Conservation (phyloP, 345 rosid species). For the Citrus glauca region DNA sequence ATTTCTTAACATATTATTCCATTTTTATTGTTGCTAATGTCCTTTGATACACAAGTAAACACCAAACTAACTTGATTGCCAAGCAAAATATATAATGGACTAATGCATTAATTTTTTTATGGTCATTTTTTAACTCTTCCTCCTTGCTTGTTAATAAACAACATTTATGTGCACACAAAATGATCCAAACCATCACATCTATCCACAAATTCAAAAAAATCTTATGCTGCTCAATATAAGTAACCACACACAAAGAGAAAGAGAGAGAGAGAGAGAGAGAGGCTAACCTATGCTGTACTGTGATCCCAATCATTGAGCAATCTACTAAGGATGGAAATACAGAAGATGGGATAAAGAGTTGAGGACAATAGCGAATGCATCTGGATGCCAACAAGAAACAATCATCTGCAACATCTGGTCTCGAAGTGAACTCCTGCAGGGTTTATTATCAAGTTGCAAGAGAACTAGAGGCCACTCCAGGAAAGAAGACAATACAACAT, state of each 20-base stretch:
- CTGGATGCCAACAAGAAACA: slow-evolving; percentile 94
- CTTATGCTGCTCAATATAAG: neutral
- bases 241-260: neutral
- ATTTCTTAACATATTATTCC: neutral
- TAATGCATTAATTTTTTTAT: neutral
- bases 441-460: slow-evolving; percentile 12
- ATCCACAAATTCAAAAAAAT: neutral
- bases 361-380: slow-evolving; percentile 96
- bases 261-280: slow-evolving; percentile 5
- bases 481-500: slow-evolving; percentile 11
- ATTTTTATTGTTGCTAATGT: neutral
- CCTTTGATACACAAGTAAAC: neutral
- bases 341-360: slow-evolving; percentile 73
- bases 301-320: slow-evolving; percentile 80
- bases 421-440: slow-evolving; percentile 83
- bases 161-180: neutral
- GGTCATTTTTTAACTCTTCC: neutral
- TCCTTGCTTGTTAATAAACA: neutral
- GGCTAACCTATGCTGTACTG: slow-evolving; percentile 88
- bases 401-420: slow-evolving; percentile 97
- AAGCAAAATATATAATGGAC: neutral
- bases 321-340: slow-evolving; percentile 75
- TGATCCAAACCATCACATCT: neutral
- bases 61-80: neutral
- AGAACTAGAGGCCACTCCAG: neutral